Evolutionary conservation across 2,329 filamentous ascomycete species (phyloP), one percentile per base, ranked within the genome.

Genomic region (Bipolaris oryzae): DNA sequence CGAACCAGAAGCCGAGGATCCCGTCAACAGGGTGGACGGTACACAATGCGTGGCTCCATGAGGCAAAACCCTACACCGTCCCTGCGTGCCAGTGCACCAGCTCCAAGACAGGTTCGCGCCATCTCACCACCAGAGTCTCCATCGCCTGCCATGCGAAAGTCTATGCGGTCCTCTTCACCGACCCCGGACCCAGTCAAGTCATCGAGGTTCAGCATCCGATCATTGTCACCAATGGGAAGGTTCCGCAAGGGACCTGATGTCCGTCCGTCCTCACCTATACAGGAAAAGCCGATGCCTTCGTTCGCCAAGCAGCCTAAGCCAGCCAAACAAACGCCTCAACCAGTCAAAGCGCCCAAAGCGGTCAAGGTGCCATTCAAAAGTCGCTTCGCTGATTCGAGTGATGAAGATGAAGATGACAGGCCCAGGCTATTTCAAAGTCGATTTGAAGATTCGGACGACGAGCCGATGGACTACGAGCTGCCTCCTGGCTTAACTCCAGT

Each of bases 11-110:
- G 82, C 35, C 72, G 78, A 55, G 63, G 55, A 50, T 57, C 46
- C 58, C 53, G 59, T 2, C 72, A 53, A 50, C 67, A 81, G 41
- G 81, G 81, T 0, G 78, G 79, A 3, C 69, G 76, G 21, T 84
- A 86, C 50, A 83, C 80, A 1, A 91, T 96, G 81, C 87, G 88
- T 55, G 84, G 81, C 49, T 91, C 90, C 1, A 90, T 96, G 90
- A 84, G 92, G 37, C 56, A 61, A 45, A 63, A 64, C 25, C 61
- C 71, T 35, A 58, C 68, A 15, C 72, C 71, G 16, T 70, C 70
- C 10, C 68, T 74, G 67, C 66, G 72, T 44, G 71, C 75, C 9
- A 52, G 48, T 42, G 62, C 56, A 21, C 65, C 67, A 28, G 74
- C 79, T 41, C 71, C 77, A 23, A 75, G 76, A 2, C 55, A 57